A percentile compares a stretch with the other conserved stretches of the same genome.
These are phyloP conservation scores for Vitis rupestris DNA, from an alignment of 164 flowering plant genomes.

Conservation along the genomic window DNA sequence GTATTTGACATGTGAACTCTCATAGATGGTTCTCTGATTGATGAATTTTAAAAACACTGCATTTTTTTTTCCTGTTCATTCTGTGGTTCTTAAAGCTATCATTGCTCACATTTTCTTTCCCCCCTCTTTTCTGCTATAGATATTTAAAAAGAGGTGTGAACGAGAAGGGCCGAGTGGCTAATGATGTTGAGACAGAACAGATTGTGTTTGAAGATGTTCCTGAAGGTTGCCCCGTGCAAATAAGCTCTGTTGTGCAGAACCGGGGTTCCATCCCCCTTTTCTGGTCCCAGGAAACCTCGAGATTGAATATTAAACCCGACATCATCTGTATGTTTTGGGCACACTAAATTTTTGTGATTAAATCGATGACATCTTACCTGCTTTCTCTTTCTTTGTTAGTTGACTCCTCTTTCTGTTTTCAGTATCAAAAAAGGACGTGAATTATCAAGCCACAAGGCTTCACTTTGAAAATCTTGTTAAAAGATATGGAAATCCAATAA, in stretches of 20 bases:
- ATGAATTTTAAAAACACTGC: no score
- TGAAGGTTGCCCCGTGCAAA: slow-evolving; percentile 54
- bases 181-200: slow-evolving; percentile 99
- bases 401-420: slow-evolving; percentile 21
- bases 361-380: neutral
- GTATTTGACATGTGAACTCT: no score
- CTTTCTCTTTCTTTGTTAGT: neutral
- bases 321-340: slow-evolving; percentile 57
- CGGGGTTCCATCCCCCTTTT: slow-evolving; percentile 98
- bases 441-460: slow-evolving; percentile 78
- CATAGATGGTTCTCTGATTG: no score
- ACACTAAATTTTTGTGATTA: neutral
- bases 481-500: slow-evolving; percentile 93
- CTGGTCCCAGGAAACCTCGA: slow-evolving; percentile 98
- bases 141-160: slow-evolving; percentile 96
- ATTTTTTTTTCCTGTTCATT: neutral
- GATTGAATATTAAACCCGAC: slow-evolving; percentile 81
- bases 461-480: slow-evolving; percentile 89
- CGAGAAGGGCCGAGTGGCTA: slow-evolving; percentile 92
- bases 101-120: neutral
- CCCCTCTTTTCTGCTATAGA: slow-evolving; percentile 30
- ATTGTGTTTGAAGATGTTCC: slow-evolving; percentile 79
- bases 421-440: slow-evolving; percentile 80
- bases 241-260: slow-evolving; percentile 87
- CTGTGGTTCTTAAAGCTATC: neutral